phyloP scores from a whole-genome alignment of 2,329 filamentous ascomycete species.

The Escovopsis sp. region DNA sequence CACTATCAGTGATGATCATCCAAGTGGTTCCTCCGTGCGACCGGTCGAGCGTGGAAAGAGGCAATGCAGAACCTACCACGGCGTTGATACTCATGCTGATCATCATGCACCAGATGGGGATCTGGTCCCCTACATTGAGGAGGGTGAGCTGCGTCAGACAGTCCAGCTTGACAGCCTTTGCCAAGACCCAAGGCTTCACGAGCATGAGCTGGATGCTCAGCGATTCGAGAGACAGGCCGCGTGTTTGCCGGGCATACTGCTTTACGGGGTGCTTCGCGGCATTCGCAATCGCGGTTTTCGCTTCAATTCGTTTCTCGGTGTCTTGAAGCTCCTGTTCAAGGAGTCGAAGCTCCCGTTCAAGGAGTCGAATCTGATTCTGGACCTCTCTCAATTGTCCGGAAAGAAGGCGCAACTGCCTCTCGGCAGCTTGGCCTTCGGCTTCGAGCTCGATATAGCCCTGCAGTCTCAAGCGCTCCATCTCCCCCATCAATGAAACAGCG shows the following conservation, averaged over 20 bases:
- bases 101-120: constrained; percentile 43
- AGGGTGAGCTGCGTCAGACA: constrained; percentile 42
- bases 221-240: constrained; percentile 40
- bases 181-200: constrained; percentile 42
- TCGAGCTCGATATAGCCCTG: too few relatives aligned
- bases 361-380: constrained; percentile 17
- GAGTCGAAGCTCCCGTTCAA: constrained; percentile 18
- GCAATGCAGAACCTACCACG: constrained; percentile 29
- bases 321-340: constrained; percentile 6
- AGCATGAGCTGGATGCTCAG: constrained; percentile 45
- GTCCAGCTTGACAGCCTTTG: constrained; percentile 40
- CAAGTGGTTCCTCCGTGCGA: neutral
- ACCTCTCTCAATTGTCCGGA: constrained; percentile 11
- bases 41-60: too few relatives aligned
- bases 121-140: constrained; percentile 48
- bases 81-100: constrained; percentile 37
- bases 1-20: neutral
- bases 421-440: too few relatives aligned
- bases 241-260: constrained; percentile 41
- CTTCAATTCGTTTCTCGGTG: neutral
- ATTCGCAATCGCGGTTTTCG: constrained; percentile 4
- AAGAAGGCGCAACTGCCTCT: too few relatives aligned
- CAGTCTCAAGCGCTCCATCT: too few relatives aligned
- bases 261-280: constrained; percentile 18
- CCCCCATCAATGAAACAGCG: too few relatives aligned